Conservation (phyloP, 73 alveolate species). For the Paramecium sexaurelia region DNA sequence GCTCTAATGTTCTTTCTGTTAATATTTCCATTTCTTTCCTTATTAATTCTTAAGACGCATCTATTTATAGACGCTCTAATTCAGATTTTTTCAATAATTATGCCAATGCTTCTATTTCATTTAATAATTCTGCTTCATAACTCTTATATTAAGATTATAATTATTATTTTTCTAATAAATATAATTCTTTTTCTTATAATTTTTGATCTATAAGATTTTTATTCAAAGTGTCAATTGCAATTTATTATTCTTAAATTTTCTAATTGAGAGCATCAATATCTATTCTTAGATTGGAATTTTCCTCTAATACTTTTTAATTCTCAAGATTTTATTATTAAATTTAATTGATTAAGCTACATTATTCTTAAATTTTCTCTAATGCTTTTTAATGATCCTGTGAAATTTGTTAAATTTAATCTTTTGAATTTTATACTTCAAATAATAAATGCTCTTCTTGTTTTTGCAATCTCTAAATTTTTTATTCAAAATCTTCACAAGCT, state of each 20-base stretch:
- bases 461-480: not conserved
- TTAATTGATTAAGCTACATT: not conserved
- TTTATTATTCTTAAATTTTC: not conserved
- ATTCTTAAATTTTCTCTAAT: not conserved
- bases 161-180: not conserved
- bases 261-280: not conserved
- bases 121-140: not conserved
- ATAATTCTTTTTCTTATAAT: not conserved
- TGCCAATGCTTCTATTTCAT: not conserved
- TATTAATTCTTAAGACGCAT: not conserved
- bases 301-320: not conserved
- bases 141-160: not conserved
- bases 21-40: not conserved
- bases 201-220: not conserved
- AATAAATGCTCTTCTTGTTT: not conserved
- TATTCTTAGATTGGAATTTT: not conserved
- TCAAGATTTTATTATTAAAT: not conserved
- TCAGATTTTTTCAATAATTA: not conserved
- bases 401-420: not conserved
- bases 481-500: not conserved
- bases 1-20: not conserved
- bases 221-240: not conserved
- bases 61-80: not conserved
- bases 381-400: not conserved
- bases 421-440: not conserved